phyloP scores from a whole-genome alignment of 2,329 filamentous ascomycete genomes.

The Penicillium decumbens region DNA sequence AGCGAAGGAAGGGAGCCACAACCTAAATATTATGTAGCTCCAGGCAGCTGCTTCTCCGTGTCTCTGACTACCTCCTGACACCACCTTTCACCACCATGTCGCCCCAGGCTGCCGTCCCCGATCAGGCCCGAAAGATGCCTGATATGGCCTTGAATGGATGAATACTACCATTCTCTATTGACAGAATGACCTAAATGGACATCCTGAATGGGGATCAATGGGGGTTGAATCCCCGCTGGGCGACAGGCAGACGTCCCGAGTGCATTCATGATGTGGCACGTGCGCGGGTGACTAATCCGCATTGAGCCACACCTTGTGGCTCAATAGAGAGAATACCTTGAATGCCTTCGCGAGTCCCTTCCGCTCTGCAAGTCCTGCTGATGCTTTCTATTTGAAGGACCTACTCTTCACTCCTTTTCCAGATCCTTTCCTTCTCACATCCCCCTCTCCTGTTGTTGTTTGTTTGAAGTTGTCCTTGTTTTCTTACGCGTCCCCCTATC shows the following conservation, averaged over 20 bases:
- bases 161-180: conserved; percentile 1
- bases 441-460: not conserved
- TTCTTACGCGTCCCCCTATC: conserved; percentile 15
- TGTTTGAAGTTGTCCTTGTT: conserved; percentile 1
- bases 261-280: conserved; percentile 19
- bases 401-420: not conserved
- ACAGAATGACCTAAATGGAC: conserved; percentile 1
- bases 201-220: conserved; percentile 4
- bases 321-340: conserved; percentile 4
- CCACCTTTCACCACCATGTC: conserved; percentile 19
- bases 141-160: not conserved
- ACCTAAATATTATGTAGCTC: conserved; percentile 18
- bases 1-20: conserved; percentile 22
- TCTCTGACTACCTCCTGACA: conserved; percentile 23
- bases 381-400: not conserved
- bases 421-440: conserved; percentile 1
- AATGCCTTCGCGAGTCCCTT: conserved; percentile 22
- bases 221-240: conserved; percentile 1
- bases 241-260: conserved; percentile 6
- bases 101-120: conserved; percentile 1
- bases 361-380: conserved; percentile 10
- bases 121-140: not conserved
- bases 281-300: conserved; percentile 15
- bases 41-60: conserved; percentile 16
- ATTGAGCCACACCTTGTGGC: conserved; percentile 20